Conservation (phyloP, 202 grass and related monocot species). For the Zizania palustris region DNA sequence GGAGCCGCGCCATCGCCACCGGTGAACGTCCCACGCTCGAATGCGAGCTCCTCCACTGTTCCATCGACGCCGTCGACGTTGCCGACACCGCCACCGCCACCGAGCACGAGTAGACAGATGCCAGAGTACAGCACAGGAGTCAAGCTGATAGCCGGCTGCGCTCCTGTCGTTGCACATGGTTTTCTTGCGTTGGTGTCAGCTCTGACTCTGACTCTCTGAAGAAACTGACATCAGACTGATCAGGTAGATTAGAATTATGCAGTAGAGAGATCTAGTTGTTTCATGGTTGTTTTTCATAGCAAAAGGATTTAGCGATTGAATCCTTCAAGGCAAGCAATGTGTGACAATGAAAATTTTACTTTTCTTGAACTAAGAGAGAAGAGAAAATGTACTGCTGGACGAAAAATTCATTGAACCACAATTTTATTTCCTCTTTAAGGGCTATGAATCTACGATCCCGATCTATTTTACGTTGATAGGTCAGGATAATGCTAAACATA, state of each 20-base stretch:
- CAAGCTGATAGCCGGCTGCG: constrained; percentile 28
- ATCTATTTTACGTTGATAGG: no score
- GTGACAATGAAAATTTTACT: neutral
- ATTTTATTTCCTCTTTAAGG: neutral
- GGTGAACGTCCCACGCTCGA: constrained; percentile 16
- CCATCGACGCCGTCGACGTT: constrained; percentile 33
- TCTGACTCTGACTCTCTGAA: constrained; percentile 47
- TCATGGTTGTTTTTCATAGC: constrained; percentile 13
- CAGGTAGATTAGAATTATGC: constrained; percentile 5
- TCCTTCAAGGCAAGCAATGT: neutral
- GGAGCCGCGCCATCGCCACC: constrained; percentile 35
- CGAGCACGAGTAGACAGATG: constrained; percentile 40
- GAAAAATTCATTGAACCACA: neutral
- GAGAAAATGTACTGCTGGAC: neutral
- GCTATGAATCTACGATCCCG: no score
- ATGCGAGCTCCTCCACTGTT: constrained; percentile 51
- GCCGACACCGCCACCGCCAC: constrained; percentile 16
- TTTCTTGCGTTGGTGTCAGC: constrained; percentile 37
- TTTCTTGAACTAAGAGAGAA: neutral
- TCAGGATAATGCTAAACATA: no score
- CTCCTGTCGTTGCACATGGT: constrained; percentile 35
- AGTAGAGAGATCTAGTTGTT: constrained; percentile 18
- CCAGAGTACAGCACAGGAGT: constrained; percentile 55
- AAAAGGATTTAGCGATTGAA: constrained; percentile 19
- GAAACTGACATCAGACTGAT: neutral